Conservation (phyloP, 2,329 filamentous ascomycete genomes). For the Bipolaris zeicola region DNA sequence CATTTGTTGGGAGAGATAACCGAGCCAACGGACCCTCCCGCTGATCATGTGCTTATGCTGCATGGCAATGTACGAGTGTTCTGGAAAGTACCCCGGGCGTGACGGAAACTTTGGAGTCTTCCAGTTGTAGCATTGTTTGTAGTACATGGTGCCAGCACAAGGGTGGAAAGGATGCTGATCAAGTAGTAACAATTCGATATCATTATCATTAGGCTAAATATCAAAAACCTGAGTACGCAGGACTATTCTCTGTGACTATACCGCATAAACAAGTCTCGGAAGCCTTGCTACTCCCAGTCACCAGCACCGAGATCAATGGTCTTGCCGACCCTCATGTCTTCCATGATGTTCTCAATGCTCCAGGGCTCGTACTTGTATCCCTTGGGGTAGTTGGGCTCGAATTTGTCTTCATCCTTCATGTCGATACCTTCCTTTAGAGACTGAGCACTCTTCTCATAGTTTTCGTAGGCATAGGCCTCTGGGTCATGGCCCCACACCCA, state of each 20-base stretch:
- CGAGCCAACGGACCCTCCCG: not conserved
- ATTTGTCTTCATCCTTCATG: constrained; percentile 50
- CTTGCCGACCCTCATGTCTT: constrained; percentile 46
- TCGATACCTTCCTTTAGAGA: constrained; percentile 50
- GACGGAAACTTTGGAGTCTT: not conserved
- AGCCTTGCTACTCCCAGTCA: constrained; percentile 40
- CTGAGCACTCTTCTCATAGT: constrained; percentile 51
- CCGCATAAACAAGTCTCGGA: no score
- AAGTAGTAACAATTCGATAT: not conserved
- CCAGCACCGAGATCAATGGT: constrained; percentile 43
- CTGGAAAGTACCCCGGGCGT: not conserved
- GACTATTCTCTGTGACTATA: not conserved
- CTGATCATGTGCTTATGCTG: not conserved
- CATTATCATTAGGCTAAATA: not conserved
- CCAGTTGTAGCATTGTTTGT: not conserved
- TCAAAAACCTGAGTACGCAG: not conserved
- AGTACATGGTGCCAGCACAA: not conserved
- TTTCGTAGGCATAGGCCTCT: constrained; percentile 53
- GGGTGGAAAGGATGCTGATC: no score
- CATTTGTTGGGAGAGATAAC: not conserved
- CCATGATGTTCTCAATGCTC: constrained; percentile 52
- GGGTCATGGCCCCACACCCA: constrained; percentile 56
- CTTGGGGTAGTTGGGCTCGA: constrained; percentile 53
- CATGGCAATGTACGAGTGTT: not conserved
- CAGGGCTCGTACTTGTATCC: constrained; percentile 51